Percentiles rank a stretch among this genome's conserved stretches.
Evolutionary conservation across 352 stramenopile species (phyloP).

Genomic region (Pythium brachiatum): DNA sequence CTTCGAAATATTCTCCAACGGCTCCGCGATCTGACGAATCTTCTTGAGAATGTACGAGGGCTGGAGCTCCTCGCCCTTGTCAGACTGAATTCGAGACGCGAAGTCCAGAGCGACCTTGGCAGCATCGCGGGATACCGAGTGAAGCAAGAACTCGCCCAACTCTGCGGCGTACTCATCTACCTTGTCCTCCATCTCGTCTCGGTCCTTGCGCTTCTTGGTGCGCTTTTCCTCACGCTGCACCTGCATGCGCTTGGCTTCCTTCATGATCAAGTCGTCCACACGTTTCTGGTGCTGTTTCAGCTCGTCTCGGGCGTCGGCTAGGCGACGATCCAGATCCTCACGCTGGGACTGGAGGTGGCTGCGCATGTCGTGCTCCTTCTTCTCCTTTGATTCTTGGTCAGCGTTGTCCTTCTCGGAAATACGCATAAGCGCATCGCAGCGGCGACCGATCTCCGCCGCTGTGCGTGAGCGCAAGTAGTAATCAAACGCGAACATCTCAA

Average conservation of each 20-base stretch:
- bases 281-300: constrained; percentile 72
- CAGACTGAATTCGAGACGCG: constrained; percentile 28
- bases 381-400: constrained; percentile 72
- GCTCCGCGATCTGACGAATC: constrained; percentile 39
- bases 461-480: constrained; percentile 98
- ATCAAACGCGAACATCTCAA: constrained; percentile 96
- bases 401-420: constrained; percentile 94
- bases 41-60: constrained; percentile 35
- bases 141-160: constrained; percentile 55
- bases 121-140: constrained; percentile 26
- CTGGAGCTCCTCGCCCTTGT: constrained; percentile 24
- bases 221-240: constrained; percentile 76
- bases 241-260: constrained; percentile 86
- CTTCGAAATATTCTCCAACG: constrained; percentile 31
- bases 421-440: constrained; percentile 94
- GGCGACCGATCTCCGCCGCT: constrained; percentile 93
- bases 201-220: constrained; percentile 75
- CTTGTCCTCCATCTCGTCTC: constrained; percentile 61
- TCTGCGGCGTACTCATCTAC: constrained; percentile 57
- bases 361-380: constrained; percentile 69
- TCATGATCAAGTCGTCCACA: constrained; percentile 88
- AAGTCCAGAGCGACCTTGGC: constrained; percentile 44
- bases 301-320: constrained; percentile 63
- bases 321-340: constrained; percentile 60
- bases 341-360: constrained; percentile 63